A percentile compares a stretch with the other conserved stretches of the same genome.
Evolutionary conservation across 2,329 filamentous ascomycete species (phyloP).

Genomic region (Pseudogymnoascus sp.): DNA sequence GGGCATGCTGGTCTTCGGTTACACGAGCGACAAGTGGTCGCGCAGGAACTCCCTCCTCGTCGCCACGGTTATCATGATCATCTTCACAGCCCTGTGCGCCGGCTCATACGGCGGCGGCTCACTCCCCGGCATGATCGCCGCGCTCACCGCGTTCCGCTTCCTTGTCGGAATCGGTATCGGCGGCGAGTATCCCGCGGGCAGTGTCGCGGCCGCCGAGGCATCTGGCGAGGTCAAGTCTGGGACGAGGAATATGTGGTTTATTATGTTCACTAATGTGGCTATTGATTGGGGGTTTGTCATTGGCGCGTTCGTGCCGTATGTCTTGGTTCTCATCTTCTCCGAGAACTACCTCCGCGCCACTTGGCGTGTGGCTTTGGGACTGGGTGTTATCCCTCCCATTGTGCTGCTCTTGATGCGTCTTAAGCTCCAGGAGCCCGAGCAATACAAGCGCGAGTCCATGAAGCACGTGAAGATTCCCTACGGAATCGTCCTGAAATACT

Average conservation of each 20-base stretch:
- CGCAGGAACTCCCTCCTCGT: constrained; percentile 73
- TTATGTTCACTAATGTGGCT: constrained; percentile 81
- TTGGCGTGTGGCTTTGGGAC: constrained; percentile 74
- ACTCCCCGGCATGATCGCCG: constrained; percentile 64
- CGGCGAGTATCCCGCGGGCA: constrained; percentile 75
- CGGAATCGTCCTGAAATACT: constrained; percentile 52
- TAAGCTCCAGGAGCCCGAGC: constrained; percentile 70
- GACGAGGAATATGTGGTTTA: constrained; percentile 83
- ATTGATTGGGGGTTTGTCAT: constrained; percentile 82
- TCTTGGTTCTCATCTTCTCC: constrained; percentile 49
- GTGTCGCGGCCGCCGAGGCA: constrained; percentile 75
- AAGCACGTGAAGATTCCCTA: constrained; percentile 46
- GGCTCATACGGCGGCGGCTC: constrained; percentile 70
- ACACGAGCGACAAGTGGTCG: constrained; percentile 75
- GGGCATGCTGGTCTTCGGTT: constrained; percentile 75
- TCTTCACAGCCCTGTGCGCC: constrained; percentile 75
- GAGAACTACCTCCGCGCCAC: constrained; percentile 59
- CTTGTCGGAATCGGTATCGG: constrained; percentile 76
- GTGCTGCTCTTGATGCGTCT: constrained; percentile 64
- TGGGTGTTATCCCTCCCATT: constrained; percentile 72
- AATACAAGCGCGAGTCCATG: constrained; percentile 48
- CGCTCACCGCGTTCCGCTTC: constrained; percentile 76
- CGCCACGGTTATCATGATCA: constrained; percentile 74
- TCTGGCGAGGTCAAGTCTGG: constrained; percentile 75
- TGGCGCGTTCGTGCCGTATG: constrained; percentile 68